A percentile compares a stretch with the other conserved stretches of the same genome.
Conservation (phyloP, 371 early-diverging fungal species). For the Rhizopus microsporus region DNA sequence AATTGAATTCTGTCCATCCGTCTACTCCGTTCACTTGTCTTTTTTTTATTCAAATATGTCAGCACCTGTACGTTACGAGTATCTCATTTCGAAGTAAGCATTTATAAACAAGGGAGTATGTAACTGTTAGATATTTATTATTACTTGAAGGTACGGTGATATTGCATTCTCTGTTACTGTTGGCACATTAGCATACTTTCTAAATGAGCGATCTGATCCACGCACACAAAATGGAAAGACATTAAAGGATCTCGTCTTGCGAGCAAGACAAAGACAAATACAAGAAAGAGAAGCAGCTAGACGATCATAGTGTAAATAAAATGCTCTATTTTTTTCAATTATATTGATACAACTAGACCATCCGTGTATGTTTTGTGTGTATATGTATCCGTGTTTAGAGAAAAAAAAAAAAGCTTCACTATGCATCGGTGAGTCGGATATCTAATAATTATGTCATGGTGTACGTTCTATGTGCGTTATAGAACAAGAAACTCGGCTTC, state of each 20-base stretch:
- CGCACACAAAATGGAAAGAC: slow-evolving; percentile 52
- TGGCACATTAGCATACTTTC: slow-evolving; percentile 52
- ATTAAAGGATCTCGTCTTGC: slow-evolving; percentile 33
- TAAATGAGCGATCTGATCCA: slow-evolving; percentile 53
- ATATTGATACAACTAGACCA: neutral
- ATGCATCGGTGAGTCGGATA: neutral
- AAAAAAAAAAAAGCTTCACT: too few species aligned
- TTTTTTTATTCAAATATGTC: slow-evolving; percentile 23
- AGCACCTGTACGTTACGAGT: slow-evolving; percentile 40
- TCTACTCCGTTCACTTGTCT: too few species aligned
- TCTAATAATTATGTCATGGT: neutral
- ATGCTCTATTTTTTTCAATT: neutral
- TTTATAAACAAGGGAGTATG: neutral
- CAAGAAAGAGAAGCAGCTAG: slow-evolving; percentile 32
- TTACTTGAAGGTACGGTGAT: slow-evolving; percentile 43
- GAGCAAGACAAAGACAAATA: slow-evolving; percentile 36
- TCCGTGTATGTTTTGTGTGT: too few species aligned
- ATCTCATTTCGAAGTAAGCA: slow-evolving; percentile 46
- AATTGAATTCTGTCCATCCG: too few species aligned
- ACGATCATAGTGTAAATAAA: slow-evolving; percentile 4
- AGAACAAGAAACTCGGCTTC: neutral
- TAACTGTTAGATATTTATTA: too few species aligned
- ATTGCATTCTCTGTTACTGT: slow-evolving; percentile 48
- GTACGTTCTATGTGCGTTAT: neutral
- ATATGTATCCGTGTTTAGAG: too few species aligned